Evolutionary conservation across 176 grass and related monocot genomes (phyloP), one percentile per base, ranked within the genome.

Genomic region (Ensete ventricosum): DNA sequence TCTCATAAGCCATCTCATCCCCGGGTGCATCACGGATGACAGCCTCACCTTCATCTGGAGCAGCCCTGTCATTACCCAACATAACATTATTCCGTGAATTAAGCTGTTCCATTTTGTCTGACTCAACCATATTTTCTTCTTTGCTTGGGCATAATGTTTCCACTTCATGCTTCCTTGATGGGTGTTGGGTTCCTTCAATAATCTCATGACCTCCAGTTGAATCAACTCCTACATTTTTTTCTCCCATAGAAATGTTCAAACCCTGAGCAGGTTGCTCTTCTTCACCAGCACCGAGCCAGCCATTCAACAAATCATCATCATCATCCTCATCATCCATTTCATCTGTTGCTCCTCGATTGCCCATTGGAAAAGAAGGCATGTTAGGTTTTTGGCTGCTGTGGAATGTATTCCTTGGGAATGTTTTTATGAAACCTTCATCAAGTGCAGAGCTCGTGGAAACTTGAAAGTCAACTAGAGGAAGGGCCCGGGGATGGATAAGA

Each of bases 401-500:
- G 69, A 87, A 62, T 19, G 53, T 23, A 62, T 69, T 82, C 75
- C 71, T 55, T 48, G 58, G 59, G 53, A 75, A 66, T 48, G 53
- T 64, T 27, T 55, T 13, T 0, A 75, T 77, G 71, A 79, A 64
- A 50, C 78, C 67, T 77, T 29, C 50, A 81, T 72, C 71, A 84
- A 52, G 59, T 65, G 72, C 57, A 9, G 8, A 54, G 14, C 16
- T 54, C 17, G 20, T 80, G 8, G 57, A 58, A 65, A 10, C 29
- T 26, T 58, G 26, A n/a, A 27, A 14, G 26, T 68, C 84, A 65
- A 80, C 82, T 54, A 93, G 70, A 43, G 88, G 80, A 26, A 91
- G 85, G 51, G 88, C 84, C 53, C 86, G 88, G 66, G 94, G 90
- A 76, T 98, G 95, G 0, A 79, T 87, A 69, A 98, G 95, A 66